Conservation (phyloP, 495 filamentous ascomycete species). For the Aspergillus baeticus region DNA sequence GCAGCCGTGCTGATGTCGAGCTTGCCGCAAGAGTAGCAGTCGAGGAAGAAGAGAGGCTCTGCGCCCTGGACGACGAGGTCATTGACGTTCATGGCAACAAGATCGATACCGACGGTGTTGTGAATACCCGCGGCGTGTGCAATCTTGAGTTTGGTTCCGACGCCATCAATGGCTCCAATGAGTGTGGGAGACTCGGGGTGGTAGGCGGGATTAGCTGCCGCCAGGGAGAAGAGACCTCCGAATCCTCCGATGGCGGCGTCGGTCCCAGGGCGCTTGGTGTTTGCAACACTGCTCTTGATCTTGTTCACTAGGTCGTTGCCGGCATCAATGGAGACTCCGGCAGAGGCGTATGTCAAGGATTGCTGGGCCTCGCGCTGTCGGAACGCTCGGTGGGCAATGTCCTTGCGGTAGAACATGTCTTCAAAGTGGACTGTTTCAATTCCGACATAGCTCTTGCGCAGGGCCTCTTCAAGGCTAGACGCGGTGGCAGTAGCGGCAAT, state of each 20-base stretch:
- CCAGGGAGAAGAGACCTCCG: conserved; percentile 82
- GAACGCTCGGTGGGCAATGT: conserved; percentile 77
- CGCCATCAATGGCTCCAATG: conserved; percentile 90
- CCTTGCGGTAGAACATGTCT: conserved; percentile 87
- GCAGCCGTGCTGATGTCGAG: conserved; percentile 75
- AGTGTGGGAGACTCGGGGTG: conserved; percentile 67
- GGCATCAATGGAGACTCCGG: conserved; percentile 88
- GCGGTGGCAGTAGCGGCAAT: conserved; percentile 85
- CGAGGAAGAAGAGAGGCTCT: conserved; percentile 89
- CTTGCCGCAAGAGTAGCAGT: conserved; percentile 90
- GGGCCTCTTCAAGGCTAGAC: conserved; percentile 70
- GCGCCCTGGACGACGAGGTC: conserved; percentile 95
- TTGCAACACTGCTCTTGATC: conserved; percentile 80
- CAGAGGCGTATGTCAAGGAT: conserved; percentile 85
- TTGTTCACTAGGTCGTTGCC: conserved; percentile 87
- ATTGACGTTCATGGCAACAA: conserved; percentile 99
- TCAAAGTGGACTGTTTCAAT: conserved; percentile 80
- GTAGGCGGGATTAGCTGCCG: conserved; percentile 67
- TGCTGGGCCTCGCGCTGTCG: conserved; percentile 41
- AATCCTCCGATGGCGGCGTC: conserved; percentile 94
- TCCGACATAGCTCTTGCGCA: conserved; percentile 78
- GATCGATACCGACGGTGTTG: conserved; percentile 89
- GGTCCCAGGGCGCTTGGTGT: conserved; percentile 79
- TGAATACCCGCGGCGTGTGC: conserved; percentile 86
- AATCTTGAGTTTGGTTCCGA: conserved; percentile 95